These are phyloP conservation scores for Fusarium decemcellulare DNA, from an alignment of 2,329 filamentous ascomycete species.

Conservation along the genomic window DNA sequence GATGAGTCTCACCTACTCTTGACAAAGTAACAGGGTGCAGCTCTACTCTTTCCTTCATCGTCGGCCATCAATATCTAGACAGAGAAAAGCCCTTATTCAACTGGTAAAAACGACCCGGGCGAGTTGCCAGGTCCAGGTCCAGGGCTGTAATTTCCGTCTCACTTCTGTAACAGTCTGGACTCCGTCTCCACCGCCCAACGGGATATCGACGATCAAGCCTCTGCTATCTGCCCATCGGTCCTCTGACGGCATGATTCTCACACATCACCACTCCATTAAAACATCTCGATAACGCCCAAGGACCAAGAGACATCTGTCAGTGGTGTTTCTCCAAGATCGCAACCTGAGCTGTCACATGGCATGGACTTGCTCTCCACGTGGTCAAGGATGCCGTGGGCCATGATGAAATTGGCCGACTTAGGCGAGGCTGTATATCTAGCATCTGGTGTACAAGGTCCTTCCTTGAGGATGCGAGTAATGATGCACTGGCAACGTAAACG, in stretches of 20 bases:
- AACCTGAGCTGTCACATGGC: neutral
- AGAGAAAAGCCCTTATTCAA: too few relatives aligned
- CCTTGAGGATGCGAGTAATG: neutral
- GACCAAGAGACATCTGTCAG: neutral
- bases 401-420: neutral
- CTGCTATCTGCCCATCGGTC: neutral
- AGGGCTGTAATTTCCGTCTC: slow-evolving; percentile 4
- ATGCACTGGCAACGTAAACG: neutral
- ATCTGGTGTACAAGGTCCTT: slow-evolving; percentile 2
- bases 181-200: neutral
- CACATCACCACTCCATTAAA: neutral
- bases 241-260: neutral
- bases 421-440: slow-evolving; percentile 11
- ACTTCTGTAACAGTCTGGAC: slow-evolving; percentile 17
- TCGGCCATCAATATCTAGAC: too few relatives aligned
- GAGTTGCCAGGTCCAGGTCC: slow-evolving; percentile 3
- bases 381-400: neutral
- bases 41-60: too few relatives aligned
- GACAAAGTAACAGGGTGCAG: neutral
- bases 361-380: neutral
- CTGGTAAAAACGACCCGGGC: neutral
- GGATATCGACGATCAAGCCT: neutral
- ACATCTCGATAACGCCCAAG: neutral
- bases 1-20: neutral
- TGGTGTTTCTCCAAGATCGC: neutral